Conservation (phyloP, 176 grass and related monocot species). For the Rhynchospora breviuscula region DNA sequence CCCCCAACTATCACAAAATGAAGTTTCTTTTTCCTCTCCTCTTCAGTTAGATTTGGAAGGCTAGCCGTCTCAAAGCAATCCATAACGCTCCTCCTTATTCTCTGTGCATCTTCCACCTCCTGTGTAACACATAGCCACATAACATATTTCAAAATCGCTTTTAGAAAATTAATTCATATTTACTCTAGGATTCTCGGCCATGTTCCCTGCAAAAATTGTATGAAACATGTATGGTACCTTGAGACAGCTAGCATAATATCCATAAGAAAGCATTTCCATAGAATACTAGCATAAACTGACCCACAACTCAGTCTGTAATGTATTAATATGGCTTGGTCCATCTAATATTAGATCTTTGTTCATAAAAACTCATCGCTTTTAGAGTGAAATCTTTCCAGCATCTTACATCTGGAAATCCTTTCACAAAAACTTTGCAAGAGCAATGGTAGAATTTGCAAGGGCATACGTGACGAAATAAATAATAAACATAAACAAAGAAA, state of each 20-base stretch:
- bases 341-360: neutral
- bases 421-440: neutral
- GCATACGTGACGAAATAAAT: neutral
- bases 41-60: slow-evolving; percentile 65
- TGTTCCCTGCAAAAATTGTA: neutral
- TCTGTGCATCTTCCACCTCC: slow-evolving; percentile 97
- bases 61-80: slow-evolving; percentile 87
- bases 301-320: neutral
- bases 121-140: slow-evolving; percentile 18
- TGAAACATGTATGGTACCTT: neutral
- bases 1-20: slow-evolving; percentile 94
- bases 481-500: neutral
- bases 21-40: slow-evolving; percentile 82
- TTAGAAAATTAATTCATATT: neutral
- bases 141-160: neutral
- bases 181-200: neutral
- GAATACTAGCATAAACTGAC: neutral
- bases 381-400: neutral
- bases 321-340: neutral
- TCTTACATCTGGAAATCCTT: neutral
- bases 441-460: neutral
- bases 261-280: neutral
- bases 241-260: neutral
- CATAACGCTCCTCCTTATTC: slow-evolving; percentile 75
- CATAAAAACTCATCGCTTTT: neutral